Conservation (phyloP, 2,329 filamentous ascomycete genomes). For the Pleurostoma richardsiae region DNA sequence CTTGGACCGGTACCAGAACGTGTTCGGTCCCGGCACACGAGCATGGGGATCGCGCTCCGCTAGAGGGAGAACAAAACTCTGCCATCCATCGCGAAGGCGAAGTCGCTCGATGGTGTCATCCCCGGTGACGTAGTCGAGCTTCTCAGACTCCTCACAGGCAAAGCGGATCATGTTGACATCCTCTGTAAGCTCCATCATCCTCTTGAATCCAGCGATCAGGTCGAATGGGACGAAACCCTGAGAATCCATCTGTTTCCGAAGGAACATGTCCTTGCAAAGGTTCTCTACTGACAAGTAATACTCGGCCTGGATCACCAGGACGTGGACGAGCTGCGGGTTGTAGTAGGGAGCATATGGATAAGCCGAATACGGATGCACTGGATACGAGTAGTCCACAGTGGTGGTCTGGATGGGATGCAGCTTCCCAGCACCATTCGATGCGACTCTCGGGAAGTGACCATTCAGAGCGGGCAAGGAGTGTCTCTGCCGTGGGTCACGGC, state of each 20-base stretch:
- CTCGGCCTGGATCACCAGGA: constrained; percentile 57
- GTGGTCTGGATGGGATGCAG: constrained; percentile 29
- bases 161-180: constrained; percentile 70
- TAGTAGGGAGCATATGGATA: constrained; percentile 29
- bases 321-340: constrained; percentile 21
- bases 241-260: constrained; percentile 89
- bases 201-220: constrained; percentile 81
- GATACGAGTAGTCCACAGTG: constrained; percentile 26
- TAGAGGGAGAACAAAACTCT: constrained; percentile 70
- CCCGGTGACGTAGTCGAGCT: constrained; percentile 69
- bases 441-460: background rate
- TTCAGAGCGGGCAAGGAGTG: constrained; percentile 11
- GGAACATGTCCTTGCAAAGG: constrained; percentile 84
- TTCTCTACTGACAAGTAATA: constrained; percentile 99
- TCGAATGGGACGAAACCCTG: constrained; percentile 83
- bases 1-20: constrained; percentile 21
- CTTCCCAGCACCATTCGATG: constrained; percentile 12
- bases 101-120: constrained; percentile 76
- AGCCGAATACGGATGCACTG: constrained; percentile 47
- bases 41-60: constrained; percentile 68
- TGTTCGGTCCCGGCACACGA: constrained; percentile 63
- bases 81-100: constrained; percentile 70
- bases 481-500: no score
- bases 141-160: constrained; percentile 67
- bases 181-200: constrained; percentile 64